These are phyloP conservation scores for Chalaropsis ovoidea DNA, from an alignment of 2,329 filamentous ascomycete species.

Conservation along the genomic window DNA sequence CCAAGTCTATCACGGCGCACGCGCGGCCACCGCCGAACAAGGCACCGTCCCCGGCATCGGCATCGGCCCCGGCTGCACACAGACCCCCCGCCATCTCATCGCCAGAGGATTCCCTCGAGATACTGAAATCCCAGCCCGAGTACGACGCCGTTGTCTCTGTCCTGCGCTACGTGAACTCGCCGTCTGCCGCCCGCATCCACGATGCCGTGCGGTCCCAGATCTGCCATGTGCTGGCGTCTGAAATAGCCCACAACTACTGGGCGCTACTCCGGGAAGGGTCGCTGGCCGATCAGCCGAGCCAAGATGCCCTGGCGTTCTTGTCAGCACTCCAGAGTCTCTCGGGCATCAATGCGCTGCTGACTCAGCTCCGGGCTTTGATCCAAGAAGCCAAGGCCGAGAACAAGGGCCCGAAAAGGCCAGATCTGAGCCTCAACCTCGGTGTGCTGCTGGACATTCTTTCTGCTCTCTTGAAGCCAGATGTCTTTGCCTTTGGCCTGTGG, in stretches of 20 bases:
- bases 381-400: conserved; percentile 39
- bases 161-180: conserved; percentile 42
- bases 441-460: conserved; percentile 39
- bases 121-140: conserved; percentile 52
- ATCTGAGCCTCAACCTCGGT: conserved; percentile 37
- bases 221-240: conserved; percentile 60
- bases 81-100: conserved; percentile 26
- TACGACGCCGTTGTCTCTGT: conserved; percentile 45
- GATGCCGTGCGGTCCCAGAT: conserved; percentile 42
- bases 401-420: conserved; percentile 35
- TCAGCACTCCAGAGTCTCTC: conserved; percentile 60
- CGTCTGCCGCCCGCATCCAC: not conserved
- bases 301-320: conserved; percentile 45
- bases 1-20: not conserved
- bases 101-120: conserved; percentile 47
- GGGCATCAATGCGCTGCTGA: conserved; percentile 66
- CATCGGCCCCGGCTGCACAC: not conserved
- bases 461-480: conserved; percentile 17
- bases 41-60: not conserved
- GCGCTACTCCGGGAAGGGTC: conserved; percentile 44
- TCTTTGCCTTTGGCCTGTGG: conserved; percentile 17
- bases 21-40: not conserved
- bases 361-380: conserved; percentile 55
- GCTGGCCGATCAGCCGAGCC: conserved; percentile 26
- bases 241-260: conserved; percentile 80